Base-by-base conservation (phyloP, 345 rosid species). In the Pistacia atlantica region DNA sequence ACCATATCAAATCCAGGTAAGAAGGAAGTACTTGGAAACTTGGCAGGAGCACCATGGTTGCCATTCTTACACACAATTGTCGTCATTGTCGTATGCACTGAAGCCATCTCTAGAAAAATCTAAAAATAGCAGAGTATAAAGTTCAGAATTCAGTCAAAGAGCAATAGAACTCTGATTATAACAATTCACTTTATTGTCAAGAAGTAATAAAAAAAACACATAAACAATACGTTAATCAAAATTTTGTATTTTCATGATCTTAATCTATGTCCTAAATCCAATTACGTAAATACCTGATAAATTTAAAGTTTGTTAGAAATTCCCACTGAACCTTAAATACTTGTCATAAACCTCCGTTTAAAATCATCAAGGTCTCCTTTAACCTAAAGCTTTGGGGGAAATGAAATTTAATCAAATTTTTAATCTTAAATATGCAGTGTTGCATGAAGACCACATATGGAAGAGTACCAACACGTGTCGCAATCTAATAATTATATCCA, bases 1-100 rank as follows among this genome's bases (percentile, higher is more conserved):
- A 75, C 78, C 37, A 79, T 81, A 78, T 89, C 92, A 72, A 92
- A 88, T 37, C 93, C 89, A 42, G 89, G 87, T 73, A 89, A 80
- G 78, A 94, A 88, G 52, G 90, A 67, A 16, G 89, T 71, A 67
- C 80, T 78, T 0, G 89, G 92, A 76, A 89, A 86, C 82, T 89
- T 91, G 0, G 65, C 72, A 61, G 86, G 65, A 38, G 91, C 62
- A 52, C 87, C 84, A 78, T 86, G 88, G 73, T 57, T 74, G 62
- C 84, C 82, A 78, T 88, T 90, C 88, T 89, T 87, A 84, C 89
- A 78, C 20, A 86, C 86, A 45, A 87, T 82, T 0, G 87, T 86
- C 70, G 88, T 82, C 31, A 91, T 82, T 14, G 84, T 69, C 60
- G 91, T 73, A 78, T 89, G 90, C 45, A 91, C 86, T 0, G 94